phyloP scores from a whole-genome alignment of 1,284 basidiomycete genomes.

The Meira miltonrushii region DNA sequence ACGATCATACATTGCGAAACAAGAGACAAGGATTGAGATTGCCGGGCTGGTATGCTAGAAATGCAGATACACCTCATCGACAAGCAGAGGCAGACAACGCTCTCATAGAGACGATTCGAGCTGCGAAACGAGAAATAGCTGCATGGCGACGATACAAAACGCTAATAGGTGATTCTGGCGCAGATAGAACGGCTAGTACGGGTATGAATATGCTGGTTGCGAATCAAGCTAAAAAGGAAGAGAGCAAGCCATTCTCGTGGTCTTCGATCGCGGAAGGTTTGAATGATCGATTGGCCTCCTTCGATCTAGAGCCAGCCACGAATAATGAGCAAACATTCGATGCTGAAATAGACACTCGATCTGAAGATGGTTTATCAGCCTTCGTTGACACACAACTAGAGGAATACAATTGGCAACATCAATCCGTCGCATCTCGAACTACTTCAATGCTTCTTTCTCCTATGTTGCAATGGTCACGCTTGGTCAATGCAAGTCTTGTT shows the following conservation, averaged over 20 bases:
- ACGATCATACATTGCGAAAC: conserved; percentile 14
- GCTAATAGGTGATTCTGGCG: neutral
- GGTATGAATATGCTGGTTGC: too few relatives aligned
- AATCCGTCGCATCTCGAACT: conserved; percentile 5
- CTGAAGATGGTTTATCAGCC: neutral
- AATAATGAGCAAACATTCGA: neutral
- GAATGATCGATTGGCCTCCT: conserved; percentile 13
- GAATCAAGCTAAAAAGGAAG: neutral
- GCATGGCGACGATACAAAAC: conserved; percentile 20
- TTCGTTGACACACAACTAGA: neutral
- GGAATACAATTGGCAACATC: too few relatives aligned
- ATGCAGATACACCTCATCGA: too few relatives aligned
- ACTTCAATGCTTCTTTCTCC: conserved; percentile 8
- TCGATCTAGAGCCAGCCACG: conserved; percentile 14
- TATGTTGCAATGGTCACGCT: conserved; percentile 30
- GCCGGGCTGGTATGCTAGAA: conserved; percentile 21
- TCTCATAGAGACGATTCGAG: conserved; percentile 15
- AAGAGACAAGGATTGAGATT: conserved; percentile 9
- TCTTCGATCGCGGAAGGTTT: conserved; percentile 3
- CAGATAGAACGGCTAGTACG: too few relatives aligned
- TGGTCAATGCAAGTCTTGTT: conserved; percentile 40
- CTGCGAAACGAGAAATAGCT: conserved; percentile 23
- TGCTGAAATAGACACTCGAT: neutral
- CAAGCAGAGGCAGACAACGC: conserved; percentile 13
- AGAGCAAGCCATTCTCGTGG: neutral